A percentile compares a stretch with the other conserved stretches of the same genome.
These are phyloP conservation scores for Drosera capensis DNA, from an alignment of 148 eudicot genomes.

Conservation along the genomic window DNA sequence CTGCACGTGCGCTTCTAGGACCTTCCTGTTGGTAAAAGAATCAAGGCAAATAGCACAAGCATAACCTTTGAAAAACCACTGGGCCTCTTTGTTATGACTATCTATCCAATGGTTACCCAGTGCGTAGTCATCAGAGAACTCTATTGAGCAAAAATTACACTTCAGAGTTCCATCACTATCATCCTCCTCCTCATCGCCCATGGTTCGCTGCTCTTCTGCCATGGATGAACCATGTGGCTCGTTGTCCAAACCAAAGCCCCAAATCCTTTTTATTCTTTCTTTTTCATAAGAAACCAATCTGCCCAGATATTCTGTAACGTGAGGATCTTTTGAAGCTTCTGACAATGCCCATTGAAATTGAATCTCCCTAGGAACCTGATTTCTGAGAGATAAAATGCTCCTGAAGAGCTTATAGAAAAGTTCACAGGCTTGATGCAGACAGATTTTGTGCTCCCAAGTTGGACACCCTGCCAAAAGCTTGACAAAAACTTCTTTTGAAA, in stretches of 20 bases:
- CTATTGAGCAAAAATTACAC: constrained; percentile 66
- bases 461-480: constrained; percentile 60
- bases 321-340: constrained; percentile 81
- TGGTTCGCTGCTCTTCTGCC: constrained; percentile 17
- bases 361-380: constrained; percentile 75
- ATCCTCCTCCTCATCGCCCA: constrained; percentile 18
- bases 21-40: constrained; percentile 82
- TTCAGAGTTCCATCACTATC: constrained; percentile 27
- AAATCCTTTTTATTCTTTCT: constrained; percentile 47
- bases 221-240: constrained; percentile 19
- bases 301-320: constrained; percentile 38
- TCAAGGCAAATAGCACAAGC: constrained; percentile 96
- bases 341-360: constrained; percentile 88
- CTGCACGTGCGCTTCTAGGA: constrained; percentile 82
- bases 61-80: constrained; percentile 87
- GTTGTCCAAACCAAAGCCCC: constrained; percentile 43
- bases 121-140: constrained; percentile 40
- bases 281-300: constrained; percentile 74
- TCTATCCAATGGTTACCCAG: constrained; percentile 79
- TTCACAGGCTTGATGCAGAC: constrained; percentile 88
- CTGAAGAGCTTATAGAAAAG: constrained; percentile 75
- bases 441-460: constrained; percentile 45
- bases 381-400: constrained; percentile 60
- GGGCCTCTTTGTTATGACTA: constrained; percentile 87
- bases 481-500: constrained; percentile 80